These are phyloP conservation scores for Phragmites australis DNA, from an alignment of 176 grass and related monocot genomes.

Conservation along the genomic window DNA sequence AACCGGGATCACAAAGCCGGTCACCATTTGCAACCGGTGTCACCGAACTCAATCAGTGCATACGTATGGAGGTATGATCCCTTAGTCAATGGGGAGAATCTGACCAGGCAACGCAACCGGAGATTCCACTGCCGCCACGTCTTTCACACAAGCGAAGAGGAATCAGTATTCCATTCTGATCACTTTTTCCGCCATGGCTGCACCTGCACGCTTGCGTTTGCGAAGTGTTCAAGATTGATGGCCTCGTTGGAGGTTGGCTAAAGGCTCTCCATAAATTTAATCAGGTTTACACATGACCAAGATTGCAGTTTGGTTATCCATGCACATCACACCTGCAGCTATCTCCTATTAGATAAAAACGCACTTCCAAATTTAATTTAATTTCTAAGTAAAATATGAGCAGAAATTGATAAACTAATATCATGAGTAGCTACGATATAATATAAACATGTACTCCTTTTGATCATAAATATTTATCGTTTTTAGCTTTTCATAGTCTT, in stretches of 20 bases:
- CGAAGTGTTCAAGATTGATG: slow-evolving; percentile 16
- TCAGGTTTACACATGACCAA: neutral
- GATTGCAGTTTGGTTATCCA: slow-evolving; percentile 21
- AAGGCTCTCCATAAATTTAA: neutral
- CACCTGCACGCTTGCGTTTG: slow-evolving; percentile 1
- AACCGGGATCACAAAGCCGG: too few relatives aligned
- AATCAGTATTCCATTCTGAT: neutral
- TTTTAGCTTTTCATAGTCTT: too few relatives aligned
- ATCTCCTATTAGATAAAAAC: too few relatives aligned
- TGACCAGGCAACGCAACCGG: neutral
- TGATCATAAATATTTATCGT: too few relatives aligned
- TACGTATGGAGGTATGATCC: neutral
- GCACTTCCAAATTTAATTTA: too few relatives aligned
- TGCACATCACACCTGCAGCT: neutral
- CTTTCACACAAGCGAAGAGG: slow-evolving; percentile 31
- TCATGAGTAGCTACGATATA: too few relatives aligned
- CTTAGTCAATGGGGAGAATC: neutral
- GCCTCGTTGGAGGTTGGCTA: neutral
- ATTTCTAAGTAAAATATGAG: too few relatives aligned
- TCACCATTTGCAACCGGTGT: neutral
- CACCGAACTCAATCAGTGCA: neutral
- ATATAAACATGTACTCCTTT: too few relatives aligned
- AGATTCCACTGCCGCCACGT: slow-evolving; percentile 30
- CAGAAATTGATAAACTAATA: too few relatives aligned
- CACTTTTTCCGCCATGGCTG: neutral